Percentiles rank a stretch among this genome's conserved stretches.
Evolutionary conservation across 2,329 filamentous ascomycete species (phyloP).

Genomic region (Penicillium sp.): DNA sequence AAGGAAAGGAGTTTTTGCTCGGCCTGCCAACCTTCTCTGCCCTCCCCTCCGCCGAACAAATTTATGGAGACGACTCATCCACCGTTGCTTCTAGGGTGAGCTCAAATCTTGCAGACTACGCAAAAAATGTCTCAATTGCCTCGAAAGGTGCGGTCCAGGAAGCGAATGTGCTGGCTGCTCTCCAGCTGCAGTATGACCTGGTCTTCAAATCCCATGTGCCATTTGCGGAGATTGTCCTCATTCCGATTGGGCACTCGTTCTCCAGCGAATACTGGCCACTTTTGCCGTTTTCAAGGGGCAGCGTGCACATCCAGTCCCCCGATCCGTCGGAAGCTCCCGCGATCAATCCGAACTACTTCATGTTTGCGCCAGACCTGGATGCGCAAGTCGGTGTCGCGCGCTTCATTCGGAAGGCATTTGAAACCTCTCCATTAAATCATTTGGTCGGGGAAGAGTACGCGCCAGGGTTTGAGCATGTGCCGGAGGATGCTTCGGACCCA

Average conservation of each 20-base stretch:
- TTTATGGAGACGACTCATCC: constrained; percentile 25
- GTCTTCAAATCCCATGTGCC: constrained; percentile 28
- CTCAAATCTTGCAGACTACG: constrained; percentile 26
- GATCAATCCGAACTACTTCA: constrained; percentile 33
- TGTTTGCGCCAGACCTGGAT: constrained; percentile 24
- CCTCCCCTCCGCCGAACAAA: constrained; percentile 21
- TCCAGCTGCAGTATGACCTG: constrained; percentile 28
- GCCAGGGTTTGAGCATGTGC: constrained; percentile 23
- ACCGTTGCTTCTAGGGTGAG: constrained; percentile 21
- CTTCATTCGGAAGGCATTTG: constrained; percentile 26
- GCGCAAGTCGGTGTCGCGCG: constrained; percentile 23
- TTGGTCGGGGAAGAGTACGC: constrained; percentile 25
- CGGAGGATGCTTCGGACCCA: constrained; percentile 19
- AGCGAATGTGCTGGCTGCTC: constrained; percentile 23
- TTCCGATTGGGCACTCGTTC: constrained; percentile 18
- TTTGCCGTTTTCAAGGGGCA: constrained; percentile 30
- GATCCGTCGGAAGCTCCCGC: constrained; percentile 18
- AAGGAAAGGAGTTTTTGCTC: constrained; percentile 16
- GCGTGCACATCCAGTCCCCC: constrained; percentile 26
- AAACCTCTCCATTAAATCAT: constrained; percentile 19
- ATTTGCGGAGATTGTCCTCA: constrained; percentile 26
- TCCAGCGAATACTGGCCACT: constrained; percentile 28
- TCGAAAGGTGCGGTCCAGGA: constrained; percentile 28
- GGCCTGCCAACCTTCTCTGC: constrained; percentile 25
- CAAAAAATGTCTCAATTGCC: constrained; percentile 21